Evolutionary conservation across 495 filamentous ascomycete species (phyloP), one percentile per base, ranked within the genome.

Genomic region (Penicillium soppii): DNA sequence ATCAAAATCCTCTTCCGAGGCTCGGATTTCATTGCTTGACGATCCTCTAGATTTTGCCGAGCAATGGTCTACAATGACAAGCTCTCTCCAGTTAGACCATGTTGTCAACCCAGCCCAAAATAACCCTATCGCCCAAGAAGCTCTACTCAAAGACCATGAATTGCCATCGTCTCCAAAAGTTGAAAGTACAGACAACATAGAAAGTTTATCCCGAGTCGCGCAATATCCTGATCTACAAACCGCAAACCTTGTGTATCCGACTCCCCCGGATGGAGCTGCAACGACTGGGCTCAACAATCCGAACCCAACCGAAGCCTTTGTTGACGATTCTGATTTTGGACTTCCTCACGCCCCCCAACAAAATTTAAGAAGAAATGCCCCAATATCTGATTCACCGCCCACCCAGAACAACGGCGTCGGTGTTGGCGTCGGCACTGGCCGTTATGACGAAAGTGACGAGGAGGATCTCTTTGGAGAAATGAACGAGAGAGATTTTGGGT

Each of bases 161-260:
- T 54, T 66, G 42, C 48, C 17, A 12, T 29, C 57, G 10, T 65
- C 70, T 0, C 48, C 60, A 4, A 62, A 42, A 33, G 10, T 26
- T 29, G 69, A 66, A 21, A 23, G 55, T 39, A 38, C 58, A 10
- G 72, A 73, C 27, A 61, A 59, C 5, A 56, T 72, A n/a, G 71
- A 75, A 46, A 77, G 74, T 59, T 41, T 72, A 67, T 52, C 81
- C 65, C 50, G 79, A 70, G 56, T 72, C 68, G 52, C 82, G 55
- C 68, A 83, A 68, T 67, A 75, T 61, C 63, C 77, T 13, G 72
- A 79, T 27, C 58, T 80, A 5, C 73, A 79, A 37, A 69, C 72
- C 41, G 73, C 79, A 20, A 84, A 81, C 45, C 77, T 86, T 10
- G 83, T 96, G 43, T 96, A 96, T 65, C 91, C 88, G 7, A 96